phyloP scores from a whole-genome alignment of 164 flowering plant genomes.

The Aristolochia contorta region DNA sequence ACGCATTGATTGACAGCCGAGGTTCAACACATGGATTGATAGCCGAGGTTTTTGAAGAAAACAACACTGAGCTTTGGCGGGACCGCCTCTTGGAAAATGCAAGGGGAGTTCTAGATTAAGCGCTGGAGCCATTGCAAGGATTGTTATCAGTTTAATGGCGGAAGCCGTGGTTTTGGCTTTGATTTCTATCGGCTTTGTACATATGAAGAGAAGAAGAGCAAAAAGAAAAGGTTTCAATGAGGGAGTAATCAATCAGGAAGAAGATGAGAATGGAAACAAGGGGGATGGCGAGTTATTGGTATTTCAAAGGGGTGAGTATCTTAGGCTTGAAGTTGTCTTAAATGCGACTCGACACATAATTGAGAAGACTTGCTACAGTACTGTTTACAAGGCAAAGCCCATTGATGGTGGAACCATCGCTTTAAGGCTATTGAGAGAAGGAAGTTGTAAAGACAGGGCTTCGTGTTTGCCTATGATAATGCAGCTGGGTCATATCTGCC shows the following conservation, averaged over 20 bases:
- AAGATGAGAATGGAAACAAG: conserved; percentile 32
- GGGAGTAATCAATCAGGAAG: conserved; percentile 52
- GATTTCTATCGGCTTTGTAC: conserved; percentile 68
- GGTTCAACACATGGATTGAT: no score
- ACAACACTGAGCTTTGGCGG: conserved; percentile 60
- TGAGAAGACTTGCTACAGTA: conserved; percentile 94
- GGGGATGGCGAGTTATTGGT: conserved; percentile 69
- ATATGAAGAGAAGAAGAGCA: conserved; percentile 60
- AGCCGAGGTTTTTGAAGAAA: conserved; percentile 63
- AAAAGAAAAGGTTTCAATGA: conserved; percentile 36
- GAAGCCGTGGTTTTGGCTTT: conserved; percentile 76
- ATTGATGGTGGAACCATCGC: conserved; percentile 90
- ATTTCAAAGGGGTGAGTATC: conserved; percentile 93
- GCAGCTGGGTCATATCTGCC: conserved; percentile 77
- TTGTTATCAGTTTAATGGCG: conserved; percentile 86
- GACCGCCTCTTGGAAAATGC: conserved; percentile 56
- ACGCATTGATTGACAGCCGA: no score
- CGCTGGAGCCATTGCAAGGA: conserved; percentile 78
- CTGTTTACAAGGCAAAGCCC: conserved; percentile 91
- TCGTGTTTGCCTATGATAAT: conserved; percentile 69
- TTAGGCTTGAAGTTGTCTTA: conserved; percentile 86
- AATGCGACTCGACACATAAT: conserved; percentile 97
- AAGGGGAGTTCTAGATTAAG: conserved; percentile 51
- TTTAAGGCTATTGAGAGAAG: conserved; percentile 86
- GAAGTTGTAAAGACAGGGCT: conserved; percentile 75